Conservation (phyloP, 139 green algal species). For the Chlamydomonas applanata region DNA sequence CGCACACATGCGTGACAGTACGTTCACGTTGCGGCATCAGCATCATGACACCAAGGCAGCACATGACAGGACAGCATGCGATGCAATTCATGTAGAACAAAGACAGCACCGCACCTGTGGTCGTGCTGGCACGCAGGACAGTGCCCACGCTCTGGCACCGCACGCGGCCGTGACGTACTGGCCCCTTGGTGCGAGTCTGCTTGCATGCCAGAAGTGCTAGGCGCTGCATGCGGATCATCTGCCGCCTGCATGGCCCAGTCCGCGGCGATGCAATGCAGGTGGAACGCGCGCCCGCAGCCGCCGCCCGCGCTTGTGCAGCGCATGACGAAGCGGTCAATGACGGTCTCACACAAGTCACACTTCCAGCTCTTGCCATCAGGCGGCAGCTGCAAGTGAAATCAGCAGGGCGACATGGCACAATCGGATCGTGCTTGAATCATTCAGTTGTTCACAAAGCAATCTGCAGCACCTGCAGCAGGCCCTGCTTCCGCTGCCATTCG, state of each 20-base stretch:
- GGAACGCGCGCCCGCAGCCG: constrained; percentile 11
- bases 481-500: too few species aligned
- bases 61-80: background rate
- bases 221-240: background rate
- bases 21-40: background rate
- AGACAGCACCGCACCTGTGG: constrained; percentile 18
- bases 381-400: background rate
- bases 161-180: background rate
- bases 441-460: too few species aligned
- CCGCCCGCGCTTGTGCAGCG: constrained; percentile 7
- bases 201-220: background rate
- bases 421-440: too few species aligned
- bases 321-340: constrained; percentile 16
- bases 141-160: constrained; percentile 17
- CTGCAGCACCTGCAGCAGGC: too few species aligned
- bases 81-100: too few species aligned
- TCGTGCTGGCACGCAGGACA: constrained; percentile 14
- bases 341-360: constrained; percentile 9
- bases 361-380: background rate
- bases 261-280: constrained; percentile 23
- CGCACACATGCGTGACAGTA: background rate
- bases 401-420: too few species aligned
- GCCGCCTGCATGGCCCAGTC: constrained; percentile 7
- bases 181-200: background rate
- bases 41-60: background rate